Evolutionary conservation across 257 asterid species (phyloP), one percentile per base, ranked within the genome.

Genomic region (Petrea volubilis): DNA sequence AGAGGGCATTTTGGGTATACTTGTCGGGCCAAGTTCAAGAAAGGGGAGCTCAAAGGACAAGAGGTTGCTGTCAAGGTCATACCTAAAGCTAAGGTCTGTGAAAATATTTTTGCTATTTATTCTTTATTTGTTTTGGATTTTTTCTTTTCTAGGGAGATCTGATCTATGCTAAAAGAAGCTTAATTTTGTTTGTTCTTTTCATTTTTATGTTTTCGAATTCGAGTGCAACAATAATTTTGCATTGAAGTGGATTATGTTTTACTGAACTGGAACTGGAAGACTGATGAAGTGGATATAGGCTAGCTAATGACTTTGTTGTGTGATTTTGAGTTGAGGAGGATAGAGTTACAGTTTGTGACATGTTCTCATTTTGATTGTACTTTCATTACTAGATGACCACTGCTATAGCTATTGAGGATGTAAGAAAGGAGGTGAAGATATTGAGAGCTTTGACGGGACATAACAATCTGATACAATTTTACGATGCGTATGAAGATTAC

Each of bases 1-100:
- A 71, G 97, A 78, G 98, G 98, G 70, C 97, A 93, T 81, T 93
- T 93, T 83, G 98, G 98, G 70, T 91, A 89, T 75, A 93, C 98
- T 64, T 86, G 97, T 74, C 84, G 63, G 77, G 98, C 98, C 10
- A 87, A 77, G 80, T 86, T 89, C 68, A 93, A 86, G 84, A 91
- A 93, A 70, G 98, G 97, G 33, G 97, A 93, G 61, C 85, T 85
- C 46, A 86, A 83, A 68, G 97, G 98, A 0, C 88, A 89, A 51
- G 92, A 89, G 12, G 92, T 93, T 75, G 98, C 98, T 41, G 97
- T 91, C 31, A 93, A 93, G 82, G 96, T 93, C 87, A 91, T 93
- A 21, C 96, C 96, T 23, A 93, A 91, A 86, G 68, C 87, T 24
- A 93, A 93, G 98, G 98, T n/a, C n/a, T 89, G 64, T 58, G 82